These are phyloP conservation scores for Piloderma croceum DNA, from an alignment of 768 basidiomycete species.

Conservation along the genomic window DNA sequence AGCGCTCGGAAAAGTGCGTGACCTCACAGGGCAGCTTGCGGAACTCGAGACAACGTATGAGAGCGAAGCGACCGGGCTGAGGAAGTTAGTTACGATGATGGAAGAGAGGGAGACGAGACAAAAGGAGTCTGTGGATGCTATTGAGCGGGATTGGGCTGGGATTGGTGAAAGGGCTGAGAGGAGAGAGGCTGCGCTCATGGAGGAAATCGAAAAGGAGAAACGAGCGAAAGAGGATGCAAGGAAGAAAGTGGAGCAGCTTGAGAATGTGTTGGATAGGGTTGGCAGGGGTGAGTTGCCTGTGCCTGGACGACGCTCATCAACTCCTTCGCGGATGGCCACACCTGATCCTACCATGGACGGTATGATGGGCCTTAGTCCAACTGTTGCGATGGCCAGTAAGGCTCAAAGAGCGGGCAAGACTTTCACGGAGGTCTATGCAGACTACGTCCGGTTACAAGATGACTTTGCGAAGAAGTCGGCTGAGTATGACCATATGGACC, in stretches of 20 bases:
- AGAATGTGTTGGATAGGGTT: constrained; percentile 66
- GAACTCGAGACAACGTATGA: constrained; percentile 82
- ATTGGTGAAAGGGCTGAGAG: constrained; percentile 65
- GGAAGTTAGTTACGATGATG: constrained; percentile 75
- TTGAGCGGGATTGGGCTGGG: constrained; percentile 79
- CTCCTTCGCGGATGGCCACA: constrained; percentile 44
- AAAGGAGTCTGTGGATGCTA: constrained; percentile 71
- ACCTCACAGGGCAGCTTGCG: constrained; percentile 70
- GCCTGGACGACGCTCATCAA: constrained; percentile 41
- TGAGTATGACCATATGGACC: constrained; percentile 83
- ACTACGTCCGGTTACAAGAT: constrained; percentile 82
- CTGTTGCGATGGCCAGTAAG: constrained; percentile 78
- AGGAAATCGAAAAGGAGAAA: constrained; percentile 69
- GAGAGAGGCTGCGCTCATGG: constrained; percentile 59
- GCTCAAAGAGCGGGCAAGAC: constrained; percentile 81
- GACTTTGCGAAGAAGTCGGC: constrained; percentile 71
- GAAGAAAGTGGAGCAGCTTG: constrained; percentile 63
- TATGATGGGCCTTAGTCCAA: constrained; percentile 75
- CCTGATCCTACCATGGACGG: constrained; percentile 38
- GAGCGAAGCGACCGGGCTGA: constrained; percentile 67
- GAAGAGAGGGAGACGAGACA: constrained; percentile 85
- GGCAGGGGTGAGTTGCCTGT: constrained; percentile 66
- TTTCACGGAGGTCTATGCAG: constrained; percentile 91
- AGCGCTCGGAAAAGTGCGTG: constrained; percentile 68
- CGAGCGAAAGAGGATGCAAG: constrained; percentile 66